Percentiles rank a stretch among this genome's conserved stretches.
phyloP scores from a whole-genome alignment of 129 eudicot genomes.

The Saposhnikovia divaricata region DNA sequence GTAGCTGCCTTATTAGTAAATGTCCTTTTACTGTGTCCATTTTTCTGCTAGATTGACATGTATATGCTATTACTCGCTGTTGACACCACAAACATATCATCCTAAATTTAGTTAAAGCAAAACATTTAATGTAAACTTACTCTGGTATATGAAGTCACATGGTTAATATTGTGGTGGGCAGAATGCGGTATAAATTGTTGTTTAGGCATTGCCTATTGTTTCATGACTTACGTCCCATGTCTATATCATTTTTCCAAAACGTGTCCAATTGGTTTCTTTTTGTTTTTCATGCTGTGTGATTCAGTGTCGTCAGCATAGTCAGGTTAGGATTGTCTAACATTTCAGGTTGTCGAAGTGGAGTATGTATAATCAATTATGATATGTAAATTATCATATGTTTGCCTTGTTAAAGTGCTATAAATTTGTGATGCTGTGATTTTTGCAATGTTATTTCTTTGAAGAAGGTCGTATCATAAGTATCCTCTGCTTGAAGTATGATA shows the following conservation, averaged over 20 bases:
- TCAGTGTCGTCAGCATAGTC: neutral
- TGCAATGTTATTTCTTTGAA: neutral
- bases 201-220: neutral
- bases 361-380: neutral
- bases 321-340: neutral
- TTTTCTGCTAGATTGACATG: neutral
- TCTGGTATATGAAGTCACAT: neutral
- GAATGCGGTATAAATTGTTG: neutral
- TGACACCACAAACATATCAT: neutral
- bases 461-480: neutral
- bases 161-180: neutral
- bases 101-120: neutral
- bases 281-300: neutral
- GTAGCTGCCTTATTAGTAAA: neutral
- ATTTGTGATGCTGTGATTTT: neutral
- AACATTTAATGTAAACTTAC: neutral
- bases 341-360: neutral
- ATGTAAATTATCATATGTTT: neutral
- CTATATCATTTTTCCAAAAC: neutral
- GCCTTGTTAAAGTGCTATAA: neutral
- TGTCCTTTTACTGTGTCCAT: neutral
- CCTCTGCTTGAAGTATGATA: neutral
- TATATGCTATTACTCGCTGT: neutral
- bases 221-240: neutral
- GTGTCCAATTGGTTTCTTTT: neutral